phyloP scores from a whole-genome alignment of 345 rosid species.

The Hirschfeldia incana region DNA sequence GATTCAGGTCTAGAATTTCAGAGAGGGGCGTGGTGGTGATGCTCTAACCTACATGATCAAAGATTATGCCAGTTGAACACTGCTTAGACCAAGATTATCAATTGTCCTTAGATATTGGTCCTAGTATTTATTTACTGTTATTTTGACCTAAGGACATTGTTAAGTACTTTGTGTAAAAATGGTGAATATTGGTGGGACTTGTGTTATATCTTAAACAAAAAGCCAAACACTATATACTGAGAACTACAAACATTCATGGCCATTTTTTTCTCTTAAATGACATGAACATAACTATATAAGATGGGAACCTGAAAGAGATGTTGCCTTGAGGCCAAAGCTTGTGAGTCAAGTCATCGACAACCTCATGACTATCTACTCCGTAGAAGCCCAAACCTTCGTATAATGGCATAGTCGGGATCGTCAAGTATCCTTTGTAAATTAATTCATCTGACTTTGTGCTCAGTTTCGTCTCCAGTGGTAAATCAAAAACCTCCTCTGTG shows the following conservation, averaged over 20 bases:
- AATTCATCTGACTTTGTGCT: constrained; percentile 29
- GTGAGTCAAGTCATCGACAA: constrained; percentile 26
- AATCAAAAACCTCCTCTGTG: constrained; percentile 48
- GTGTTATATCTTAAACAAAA: too few relatives aligned
- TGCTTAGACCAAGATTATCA: too few relatives aligned
- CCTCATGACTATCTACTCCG: constrained; percentile 11
- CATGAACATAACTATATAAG: background rate
- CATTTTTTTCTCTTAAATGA: background rate
- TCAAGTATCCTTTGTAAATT: constrained; percentile 13
- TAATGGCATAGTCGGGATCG: constrained; percentile 22
- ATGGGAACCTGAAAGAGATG: constrained; percentile 27
- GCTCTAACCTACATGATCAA: too few relatives aligned
- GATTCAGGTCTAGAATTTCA: too few relatives aligned
- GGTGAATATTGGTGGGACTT: too few relatives aligned
- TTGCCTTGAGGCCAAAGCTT: constrained; percentile 38
- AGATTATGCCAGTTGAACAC: too few relatives aligned
- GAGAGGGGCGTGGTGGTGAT: too few relatives aligned
- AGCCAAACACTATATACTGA: background rate
- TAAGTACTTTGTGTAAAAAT: too few relatives aligned
- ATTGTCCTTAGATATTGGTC: too few relatives aligned
- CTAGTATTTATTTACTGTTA: too few relatives aligned
- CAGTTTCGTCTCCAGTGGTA: constrained; percentile 47
- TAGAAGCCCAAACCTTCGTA: constrained; percentile 33
- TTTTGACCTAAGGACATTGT: too few relatives aligned
- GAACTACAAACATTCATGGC: background rate